A percentile compares a stretch with the other conserved stretches of the same genome.
Conservation (phyloP, 1,284 basidiomycete species). For the Abortiporus biennis region DNA sequence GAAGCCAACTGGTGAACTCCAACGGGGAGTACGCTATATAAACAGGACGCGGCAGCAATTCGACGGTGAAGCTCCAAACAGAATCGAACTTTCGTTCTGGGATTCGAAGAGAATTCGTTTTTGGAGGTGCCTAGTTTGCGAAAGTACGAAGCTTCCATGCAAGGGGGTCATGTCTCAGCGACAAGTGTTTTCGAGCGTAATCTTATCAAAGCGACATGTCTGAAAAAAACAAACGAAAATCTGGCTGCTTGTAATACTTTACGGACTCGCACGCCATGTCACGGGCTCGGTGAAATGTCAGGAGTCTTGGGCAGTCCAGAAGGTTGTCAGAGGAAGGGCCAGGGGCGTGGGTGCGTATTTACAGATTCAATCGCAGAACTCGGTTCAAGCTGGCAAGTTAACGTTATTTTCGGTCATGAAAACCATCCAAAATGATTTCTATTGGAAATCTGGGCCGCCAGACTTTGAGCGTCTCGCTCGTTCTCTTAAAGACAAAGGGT, state of each 20-base stretch:
- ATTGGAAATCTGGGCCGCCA: constrained; percentile 18
- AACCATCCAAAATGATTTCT: constrained; percentile 18
- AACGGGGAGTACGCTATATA: constrained; percentile 1
- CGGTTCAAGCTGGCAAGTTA: constrained; percentile 15
- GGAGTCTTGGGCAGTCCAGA: constrained; percentile 18
- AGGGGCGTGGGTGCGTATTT: constrained; percentile 16
- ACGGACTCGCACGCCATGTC: constrained; percentile 22
- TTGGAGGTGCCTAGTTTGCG: not conserved
- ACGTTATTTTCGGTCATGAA: too few relatives aligned
- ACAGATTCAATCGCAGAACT: constrained; percentile 13
- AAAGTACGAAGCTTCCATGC: constrained; percentile 18
- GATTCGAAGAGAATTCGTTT: not conserved
- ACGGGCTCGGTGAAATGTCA: constrained; percentile 20
- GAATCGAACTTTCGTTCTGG: not conserved
- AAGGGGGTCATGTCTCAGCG: constrained; percentile 19
- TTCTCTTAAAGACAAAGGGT: constrained; percentile 21
- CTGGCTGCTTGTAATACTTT: too few relatives aligned
- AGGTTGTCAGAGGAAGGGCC: constrained; percentile 21
- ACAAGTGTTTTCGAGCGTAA: constrained; percentile 18
- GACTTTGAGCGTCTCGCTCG: constrained; percentile 16
- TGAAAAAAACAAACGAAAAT: too few relatives aligned
- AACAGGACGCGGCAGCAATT: not conserved
- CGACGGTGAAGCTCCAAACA: not conserved
- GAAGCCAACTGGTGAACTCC: not conserved
- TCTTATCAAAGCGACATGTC: constrained; percentile 19